Base-by-base conservation (phyloP, 2,329 filamentous ascomycete species). In the Amesomyces nigricolor region DNA sequence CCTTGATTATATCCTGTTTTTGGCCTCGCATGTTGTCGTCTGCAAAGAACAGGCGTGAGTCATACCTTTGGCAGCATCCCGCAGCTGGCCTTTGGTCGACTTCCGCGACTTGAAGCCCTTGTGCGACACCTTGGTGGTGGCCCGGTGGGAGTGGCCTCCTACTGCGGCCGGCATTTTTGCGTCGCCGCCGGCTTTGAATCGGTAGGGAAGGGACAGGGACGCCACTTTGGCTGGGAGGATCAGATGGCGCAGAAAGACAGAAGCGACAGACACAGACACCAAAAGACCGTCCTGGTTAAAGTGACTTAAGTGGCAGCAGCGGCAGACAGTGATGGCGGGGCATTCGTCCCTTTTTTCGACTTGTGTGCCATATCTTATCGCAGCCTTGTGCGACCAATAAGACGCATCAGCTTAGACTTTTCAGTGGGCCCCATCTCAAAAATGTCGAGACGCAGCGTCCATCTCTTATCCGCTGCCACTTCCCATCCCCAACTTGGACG, bases 101-200 rank as follows among this genome's bases (percentile, higher is more conserved):
- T 96, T 91, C 70, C 86, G 86, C 56, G 89, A 90, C 75, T 99
- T 99, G 80, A 91, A 99, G 26, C 86, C 71, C 78, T 99, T 99
- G 74, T 96, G 85, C 62, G 81, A 75, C 66, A 83, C 78, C 78
- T 97, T 99, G 52, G 91, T 96, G 56, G 91, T 96, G 67, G 89
- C 89, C 71, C 92, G 83, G 73, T 99, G 94, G 68, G 92, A 91
- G 73, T 97, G 90, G 63, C 49, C 54, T 70, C 75, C 74, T 67
- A 82, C 79, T 58, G 79, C 77, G 72, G 83, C 81, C 68, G 88
- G 85, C 89, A 94, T 94, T 66, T 81, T 88, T 73, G 78, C 79
- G 71, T 78, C 77, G 72, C 82, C 77, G 69, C 87, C 87, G 71
- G 87, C 88, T 78, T 95, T 96, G 75, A 95, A 95, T 73, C 91